Evolutionary conservation across 108 stramenopile genomes (phyloP).

Genomic region (Pseudonitzschia delicatissima): DNA sequence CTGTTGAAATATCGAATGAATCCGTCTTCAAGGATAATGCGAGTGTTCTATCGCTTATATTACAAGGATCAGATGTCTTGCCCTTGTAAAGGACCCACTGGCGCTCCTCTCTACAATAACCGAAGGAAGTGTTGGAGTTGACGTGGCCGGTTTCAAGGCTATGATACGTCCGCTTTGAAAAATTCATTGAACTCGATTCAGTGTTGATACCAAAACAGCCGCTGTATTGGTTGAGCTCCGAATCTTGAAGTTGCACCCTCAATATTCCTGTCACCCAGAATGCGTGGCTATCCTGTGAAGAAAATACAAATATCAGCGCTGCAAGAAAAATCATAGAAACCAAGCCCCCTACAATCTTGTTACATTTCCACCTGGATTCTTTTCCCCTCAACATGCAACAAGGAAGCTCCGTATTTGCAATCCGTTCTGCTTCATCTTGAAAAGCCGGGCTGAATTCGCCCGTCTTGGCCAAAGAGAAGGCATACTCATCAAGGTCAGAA

Average conservation of each 20-base stretch:
- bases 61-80: neutral
- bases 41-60: neutral
- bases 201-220: neutral
- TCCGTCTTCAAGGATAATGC: neutral
- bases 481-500: neutral
- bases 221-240: neutral
- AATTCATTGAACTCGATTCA: neutral
- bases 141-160: no score
- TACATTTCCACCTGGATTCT: no score
- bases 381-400: neutral
- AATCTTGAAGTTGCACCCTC: constrained; percentile 1
- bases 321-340: neutral
- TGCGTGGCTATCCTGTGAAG: neutral
- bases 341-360: neutral
- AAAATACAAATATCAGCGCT: neutral
- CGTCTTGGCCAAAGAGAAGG: neutral
- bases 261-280: constrained; percentile 1
- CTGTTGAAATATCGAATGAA: constrained; percentile 2
- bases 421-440: constrained; percentile 2
- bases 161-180: neutral
- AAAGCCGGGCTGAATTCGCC: neutral
- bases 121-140: neutral
- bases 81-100: constrained; percentile 1
- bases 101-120: neutral
- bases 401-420: neutral